Percentiles rank a stretch among this genome's conserved stretches.
Conservation (phyloP, 441 rosid genomes). For the Adansonia rubrostipa region DNA sequence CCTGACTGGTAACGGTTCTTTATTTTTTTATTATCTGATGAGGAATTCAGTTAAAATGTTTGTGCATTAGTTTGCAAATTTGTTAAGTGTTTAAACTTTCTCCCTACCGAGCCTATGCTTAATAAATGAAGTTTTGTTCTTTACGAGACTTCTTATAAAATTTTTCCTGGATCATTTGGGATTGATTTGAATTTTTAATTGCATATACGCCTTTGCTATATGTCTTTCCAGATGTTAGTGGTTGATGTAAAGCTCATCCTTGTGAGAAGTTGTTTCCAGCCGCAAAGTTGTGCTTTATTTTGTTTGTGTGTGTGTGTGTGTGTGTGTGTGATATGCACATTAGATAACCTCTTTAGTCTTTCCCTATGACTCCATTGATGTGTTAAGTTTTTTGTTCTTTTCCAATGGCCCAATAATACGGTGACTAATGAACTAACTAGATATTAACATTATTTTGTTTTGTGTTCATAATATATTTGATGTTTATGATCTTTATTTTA, state of each 20-base stretch:
- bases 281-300: neutral
- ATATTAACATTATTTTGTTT: neutral
- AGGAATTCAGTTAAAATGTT: neutral
- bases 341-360: no score
- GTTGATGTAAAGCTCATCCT: slow-evolving; percentile 10
- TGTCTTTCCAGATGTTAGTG: neutral
- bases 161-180: neutral
- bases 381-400: neutral
- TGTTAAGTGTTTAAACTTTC: no score
- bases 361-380: no score
- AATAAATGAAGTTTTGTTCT: neutral
- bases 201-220: slow-evolving; percentile 1
- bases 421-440: neutral
- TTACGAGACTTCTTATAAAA: neutral
- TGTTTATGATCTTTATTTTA: neutral
- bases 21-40: neutral
- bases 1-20: slow-evolving; percentile 64
- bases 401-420: neutral
- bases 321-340: no score
- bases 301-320: neutral
- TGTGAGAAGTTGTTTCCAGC: slow-evolving; percentile 1
- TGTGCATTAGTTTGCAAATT: neutral
- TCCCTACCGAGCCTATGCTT: neutral
- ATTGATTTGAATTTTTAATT: neutral
- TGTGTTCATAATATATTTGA: neutral